These are phyloP conservation scores for Cokeromyces recurvatus DNA, from an alignment of 371 early-diverging fungal species.

Conservation along the genomic window DNA sequence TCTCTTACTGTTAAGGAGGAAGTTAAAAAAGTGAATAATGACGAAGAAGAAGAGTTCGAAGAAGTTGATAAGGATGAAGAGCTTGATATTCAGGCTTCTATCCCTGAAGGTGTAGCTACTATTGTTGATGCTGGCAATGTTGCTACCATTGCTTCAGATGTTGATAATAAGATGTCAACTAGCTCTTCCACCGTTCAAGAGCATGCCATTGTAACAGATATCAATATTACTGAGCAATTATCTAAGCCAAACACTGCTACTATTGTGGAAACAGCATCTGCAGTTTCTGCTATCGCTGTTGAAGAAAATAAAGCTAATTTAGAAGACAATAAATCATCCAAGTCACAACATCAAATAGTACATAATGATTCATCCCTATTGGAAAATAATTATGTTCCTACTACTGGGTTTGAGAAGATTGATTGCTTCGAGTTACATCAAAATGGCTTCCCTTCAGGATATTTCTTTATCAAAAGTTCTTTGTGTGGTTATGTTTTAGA, in stretches of 20 bases:
- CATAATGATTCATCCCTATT: constrained; percentile 26
- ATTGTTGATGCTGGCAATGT: constrained; percentile 6
- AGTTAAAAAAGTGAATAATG: constrained; percentile 23
- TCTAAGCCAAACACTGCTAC: no score
- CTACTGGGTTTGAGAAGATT: constrained; percentile 40
- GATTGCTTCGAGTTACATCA: constrained; percentile 33
- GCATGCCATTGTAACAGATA: background rate
- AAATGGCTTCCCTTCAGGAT: constrained; percentile 28
- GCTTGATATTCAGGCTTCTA: constrained; percentile 12
- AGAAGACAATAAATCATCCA: constrained; percentile 14
- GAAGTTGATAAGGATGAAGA: constrained; percentile 9
- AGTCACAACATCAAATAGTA: constrained; percentile 1
- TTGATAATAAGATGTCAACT: constrained; percentile 2
- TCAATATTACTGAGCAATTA: background rate
- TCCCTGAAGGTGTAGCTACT: constrained; percentile 9
- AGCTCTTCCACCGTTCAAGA: no score
- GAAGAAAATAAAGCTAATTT: constrained; percentile 5
- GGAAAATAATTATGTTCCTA: constrained; percentile 28
- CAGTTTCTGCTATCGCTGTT: background rate
- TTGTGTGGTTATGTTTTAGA: constrained; percentile 43
- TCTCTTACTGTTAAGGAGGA: constrained; percentile 20
- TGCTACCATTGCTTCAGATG: constrained; percentile 7
- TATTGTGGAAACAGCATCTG: background rate
- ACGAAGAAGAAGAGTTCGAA: constrained; percentile 25
- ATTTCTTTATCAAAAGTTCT: constrained; percentile 42